A percentile compares a stretch with the other conserved stretches of the same genome.
phyloP scores from a whole-genome alignment of 202 grass and related monocot genomes.

The Carex sylvatica region DNA sequence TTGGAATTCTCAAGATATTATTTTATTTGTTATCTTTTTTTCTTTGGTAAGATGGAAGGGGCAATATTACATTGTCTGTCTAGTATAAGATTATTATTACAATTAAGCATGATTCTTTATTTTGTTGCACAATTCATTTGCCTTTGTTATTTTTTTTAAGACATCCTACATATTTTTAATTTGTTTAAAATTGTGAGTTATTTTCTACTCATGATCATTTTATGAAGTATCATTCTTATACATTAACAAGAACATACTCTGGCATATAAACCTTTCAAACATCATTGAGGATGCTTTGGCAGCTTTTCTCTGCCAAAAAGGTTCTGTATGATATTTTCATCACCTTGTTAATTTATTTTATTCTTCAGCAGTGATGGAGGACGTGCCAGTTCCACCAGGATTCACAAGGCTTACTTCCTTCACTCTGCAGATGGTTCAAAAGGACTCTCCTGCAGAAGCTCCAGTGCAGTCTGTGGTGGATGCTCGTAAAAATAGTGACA shows the following conservation, averaged over 20 bases:
- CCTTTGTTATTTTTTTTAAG: neutral
- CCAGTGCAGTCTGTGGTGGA: neutral
- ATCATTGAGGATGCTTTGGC: neutral
- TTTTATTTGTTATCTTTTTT: neutral
- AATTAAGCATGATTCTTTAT: neutral
- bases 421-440: conserved; percentile 22
- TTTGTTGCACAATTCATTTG: neutral
- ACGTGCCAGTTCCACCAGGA: conserved; percentile 34
- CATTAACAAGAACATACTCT: neutral
- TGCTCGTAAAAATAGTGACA: conserved; percentile 25
- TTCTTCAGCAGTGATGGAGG: conserved; percentile 11
- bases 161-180: neutral
- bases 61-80: neutral
- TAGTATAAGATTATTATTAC: neutral
- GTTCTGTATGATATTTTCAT: neutral
- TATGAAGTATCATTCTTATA: neutral
- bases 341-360: neutral
- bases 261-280: neutral
- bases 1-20: neutral
- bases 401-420: conserved; percentile 35
- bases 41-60: neutral
- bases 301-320: neutral
- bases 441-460: neutral
- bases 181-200: neutral
- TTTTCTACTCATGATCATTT: neutral